These are phyloP conservation scores for Metschnikowia amazonensis DNA, from an alignment of 805 yeast genomes.

Conservation along the genomic window DNA sequence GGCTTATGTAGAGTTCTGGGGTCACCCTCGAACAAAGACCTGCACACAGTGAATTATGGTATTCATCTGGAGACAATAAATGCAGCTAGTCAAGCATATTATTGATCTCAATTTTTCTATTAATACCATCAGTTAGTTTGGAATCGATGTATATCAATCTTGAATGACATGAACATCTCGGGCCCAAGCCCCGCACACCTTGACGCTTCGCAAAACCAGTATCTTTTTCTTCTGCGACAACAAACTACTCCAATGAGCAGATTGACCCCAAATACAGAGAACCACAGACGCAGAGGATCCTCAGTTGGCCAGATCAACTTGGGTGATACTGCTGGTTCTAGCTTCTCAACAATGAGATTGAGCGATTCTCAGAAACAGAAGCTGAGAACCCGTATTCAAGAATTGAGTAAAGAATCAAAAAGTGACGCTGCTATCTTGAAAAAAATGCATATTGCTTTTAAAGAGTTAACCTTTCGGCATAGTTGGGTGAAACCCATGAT, in stretches of 20 bases:
- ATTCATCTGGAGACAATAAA: neutral
- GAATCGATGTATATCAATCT: neutral
- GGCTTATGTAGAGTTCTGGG: neutral
- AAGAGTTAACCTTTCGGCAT: slow-evolving; percentile 54
- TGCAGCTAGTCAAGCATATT: neutral
- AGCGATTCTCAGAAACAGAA: slow-evolving; percentile 37
- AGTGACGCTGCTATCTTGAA: slow-evolving; percentile 50
- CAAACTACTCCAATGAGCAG: slow-evolving; percentile 10
- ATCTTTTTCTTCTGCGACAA: slow-evolving; percentile 4
- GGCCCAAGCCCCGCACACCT: neutral
- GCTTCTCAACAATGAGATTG: slow-evolving; percentile 63
- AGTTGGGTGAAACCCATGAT: slow-evolving; percentile 73
- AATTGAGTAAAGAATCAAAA: slow-evolving; percentile 26
- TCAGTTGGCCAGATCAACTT: slow-evolving; percentile 72
- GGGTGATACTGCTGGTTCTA: slow-evolving; percentile 69
- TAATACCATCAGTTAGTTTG: neutral
- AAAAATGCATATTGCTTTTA: slow-evolving; percentile 55
- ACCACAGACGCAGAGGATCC: slow-evolving; percentile 48
- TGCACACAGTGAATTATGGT: neutral
- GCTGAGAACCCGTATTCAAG: slow-evolving; percentile 30
- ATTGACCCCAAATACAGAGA: slow-evolving; percentile 7
- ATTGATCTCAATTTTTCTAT: neutral
- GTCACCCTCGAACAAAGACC: slow-evolving; percentile 2
- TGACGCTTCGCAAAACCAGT: neutral
- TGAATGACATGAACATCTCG: neutral